Evolutionary conservation across 805 yeast species (phyloP).

Genomic region (Pichia deserticola): DNA sequence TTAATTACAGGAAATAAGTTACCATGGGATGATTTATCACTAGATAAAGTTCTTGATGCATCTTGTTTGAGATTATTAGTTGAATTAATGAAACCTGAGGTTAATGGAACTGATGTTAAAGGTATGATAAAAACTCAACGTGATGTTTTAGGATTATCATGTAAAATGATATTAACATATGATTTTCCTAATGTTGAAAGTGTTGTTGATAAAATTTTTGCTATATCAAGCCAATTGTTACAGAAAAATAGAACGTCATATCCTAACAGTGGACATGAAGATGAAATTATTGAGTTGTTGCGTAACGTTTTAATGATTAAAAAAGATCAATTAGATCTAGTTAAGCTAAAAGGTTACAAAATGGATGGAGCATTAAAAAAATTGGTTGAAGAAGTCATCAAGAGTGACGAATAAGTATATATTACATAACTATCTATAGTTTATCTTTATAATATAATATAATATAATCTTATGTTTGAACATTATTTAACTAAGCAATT

Average conservation of each 20-base stretch:
- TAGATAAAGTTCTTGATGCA: conserved; percentile 56
- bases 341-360: conserved; percentile 17
- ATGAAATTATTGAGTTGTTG: conserved; percentile 28
- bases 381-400: conserved; percentile 11
- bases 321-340: conserved; percentile 19
- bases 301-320: conserved; percentile 28
- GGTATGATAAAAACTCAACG: conserved; percentile 63
- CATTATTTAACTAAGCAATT: too few relatives aligned
- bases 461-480: too few relatives aligned
- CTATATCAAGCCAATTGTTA: conserved; percentile 22
- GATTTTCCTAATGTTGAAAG: conserved; percentile 20
- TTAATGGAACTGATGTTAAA: conserved; percentile 47
- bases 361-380: conserved; percentile 21
- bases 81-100: conserved; percentile 60
- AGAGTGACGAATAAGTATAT: not conserved
- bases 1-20: conserved; percentile 33
- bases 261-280: conserved; percentile 19
- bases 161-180: conserved; percentile 41
- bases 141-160: conserved; percentile 58
- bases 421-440: too few relatives aligned
- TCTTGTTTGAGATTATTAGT: conserved; percentile 70
- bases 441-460: too few relatives aligned
- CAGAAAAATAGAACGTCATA: conserved; percentile 14
- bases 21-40: conserved; percentile 31
- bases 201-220: conserved; percentile 22